phyloP scores from a whole-genome alignment of 768 basidiomycete species.

The Suillus subalutaceus region DNA sequence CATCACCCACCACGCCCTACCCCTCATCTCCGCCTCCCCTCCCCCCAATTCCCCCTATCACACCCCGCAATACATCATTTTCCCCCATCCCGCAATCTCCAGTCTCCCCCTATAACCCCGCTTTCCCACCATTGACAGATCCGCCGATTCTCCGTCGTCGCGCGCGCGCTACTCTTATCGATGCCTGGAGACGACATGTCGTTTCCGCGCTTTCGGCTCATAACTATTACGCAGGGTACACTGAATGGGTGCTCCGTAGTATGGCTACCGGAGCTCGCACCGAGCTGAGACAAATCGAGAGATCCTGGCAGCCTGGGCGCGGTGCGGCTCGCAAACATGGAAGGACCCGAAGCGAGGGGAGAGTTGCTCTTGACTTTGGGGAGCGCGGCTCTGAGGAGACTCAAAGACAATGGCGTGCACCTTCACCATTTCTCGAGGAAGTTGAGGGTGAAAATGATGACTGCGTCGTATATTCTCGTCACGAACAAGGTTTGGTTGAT shows the following conservation, averaged over 20 bases:
- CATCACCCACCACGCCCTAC: conserved; percentile 19
- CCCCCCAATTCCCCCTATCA: conserved; percentile 31
- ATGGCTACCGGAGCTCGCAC: conserved; percentile 21
- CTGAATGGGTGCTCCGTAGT: conserved; percentile 35
- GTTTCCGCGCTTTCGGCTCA: conserved; percentile 50
- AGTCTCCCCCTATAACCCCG: conserved; percentile 23
- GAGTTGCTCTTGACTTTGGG: conserved; percentile 41
- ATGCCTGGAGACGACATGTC: conserved; percentile 65
- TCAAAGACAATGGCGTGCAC: conserved; percentile 28
- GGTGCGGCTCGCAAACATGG: conserved; percentile 46
- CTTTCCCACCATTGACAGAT: conserved; percentile 17
- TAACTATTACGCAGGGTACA: conserved; percentile 35
- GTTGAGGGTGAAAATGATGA: conserved; percentile 21
- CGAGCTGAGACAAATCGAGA: conserved; percentile 22
- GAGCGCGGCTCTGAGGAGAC: conserved; percentile 27
- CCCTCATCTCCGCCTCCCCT: conserved; percentile 33
- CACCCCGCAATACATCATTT: conserved; percentile 27
- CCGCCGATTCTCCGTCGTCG: conserved; percentile 54
- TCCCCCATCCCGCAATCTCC: conserved; percentile 21
- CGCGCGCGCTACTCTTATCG: conserved; percentile 69
- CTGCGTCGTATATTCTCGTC: conserved; percentile 33
- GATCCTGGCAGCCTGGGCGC: conserved; percentile 15
- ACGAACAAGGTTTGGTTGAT: conserved; percentile 21
- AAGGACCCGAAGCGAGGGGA: conserved; percentile 45
- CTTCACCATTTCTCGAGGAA: conserved; percentile 22